Percentiles rank a stretch among this genome's conserved stretches.
Evolutionary conservation across 108 stramenopile genomes (phyloP).

Genomic region (Skeletonema potamos): DNA sequence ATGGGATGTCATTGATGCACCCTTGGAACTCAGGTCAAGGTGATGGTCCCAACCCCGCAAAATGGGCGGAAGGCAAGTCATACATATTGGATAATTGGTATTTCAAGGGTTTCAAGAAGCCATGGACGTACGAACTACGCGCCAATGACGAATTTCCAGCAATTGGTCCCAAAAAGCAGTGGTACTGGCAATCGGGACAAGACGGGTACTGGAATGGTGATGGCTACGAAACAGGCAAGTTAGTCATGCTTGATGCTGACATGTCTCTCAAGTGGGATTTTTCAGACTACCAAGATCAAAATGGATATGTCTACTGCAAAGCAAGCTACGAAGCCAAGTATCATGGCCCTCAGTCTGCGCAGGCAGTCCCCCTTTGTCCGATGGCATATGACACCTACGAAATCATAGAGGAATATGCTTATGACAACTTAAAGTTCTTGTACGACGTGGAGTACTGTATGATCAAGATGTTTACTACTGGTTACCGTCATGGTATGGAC

Average conservation of each 20-base stretch:
- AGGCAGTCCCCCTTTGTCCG: not conserved
- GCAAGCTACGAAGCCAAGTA: not conserved
- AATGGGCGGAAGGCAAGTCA: conserved; percentile 6
- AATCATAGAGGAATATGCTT: conserved; percentile 2
- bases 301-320: not conserved
- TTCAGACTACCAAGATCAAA: not conserved
- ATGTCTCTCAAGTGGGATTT: not conserved
- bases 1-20: conserved; percentile 42
- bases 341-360: not conserved
- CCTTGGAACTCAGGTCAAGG: conserved; percentile 46
- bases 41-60: conserved; percentile 30
- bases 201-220: not conserved
- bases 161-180: not conserved
- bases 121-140: not conserved
- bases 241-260: not conserved
- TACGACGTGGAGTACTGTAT: conserved; percentile 13
- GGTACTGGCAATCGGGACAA: not conserved
- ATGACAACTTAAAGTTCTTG: conserved; percentile 15
- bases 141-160: not conserved
- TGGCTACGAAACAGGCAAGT: not conserved
- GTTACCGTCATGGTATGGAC: conserved; percentile 7
- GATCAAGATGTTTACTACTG: conserved; percentile 19
- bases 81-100: conserved; percentile 20
- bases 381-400: conserved; percentile 13
- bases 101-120: conserved; percentile 1